Evolutionary conservation across 495 filamentous ascomycete species (phyloP).

Genomic region (Amniculicola lignicola): DNA sequence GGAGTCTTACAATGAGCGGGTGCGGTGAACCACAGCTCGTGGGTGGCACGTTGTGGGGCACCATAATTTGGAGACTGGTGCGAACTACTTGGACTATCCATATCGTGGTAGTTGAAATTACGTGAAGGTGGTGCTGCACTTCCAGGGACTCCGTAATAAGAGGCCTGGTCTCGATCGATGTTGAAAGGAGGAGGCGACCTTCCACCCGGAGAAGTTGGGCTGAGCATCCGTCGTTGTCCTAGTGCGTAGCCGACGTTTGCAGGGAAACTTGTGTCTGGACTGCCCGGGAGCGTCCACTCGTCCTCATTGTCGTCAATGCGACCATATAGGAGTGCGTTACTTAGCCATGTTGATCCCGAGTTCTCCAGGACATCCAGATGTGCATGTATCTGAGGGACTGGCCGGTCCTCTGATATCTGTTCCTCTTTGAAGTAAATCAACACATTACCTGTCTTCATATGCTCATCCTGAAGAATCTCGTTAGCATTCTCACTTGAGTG

Average conservation of each 20-base stretch:
- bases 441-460: slow-evolving; percentile 35
- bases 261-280: slow-evolving; percentile 12
- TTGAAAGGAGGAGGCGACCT: slow-evolving; percentile 19
- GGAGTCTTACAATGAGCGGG: slow-evolving; percentile 25
- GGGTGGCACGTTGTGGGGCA: slow-evolving; percentile 12
- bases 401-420: slow-evolving; percentile 26
- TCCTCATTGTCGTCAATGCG: slow-evolving; percentile 31
- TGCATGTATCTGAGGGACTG: slow-evolving; percentile 29
- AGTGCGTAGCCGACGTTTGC: background rate
- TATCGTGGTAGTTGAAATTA: background rate
- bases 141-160: slow-evolving; percentile 21
- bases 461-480: slow-evolving; percentile 26
- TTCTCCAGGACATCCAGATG: slow-evolving; percentile 30
- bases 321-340: slow-evolving; percentile 29
- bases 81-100: background rate
- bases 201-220: slow-evolving; percentile 12
- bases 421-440: slow-evolving; percentile 38
- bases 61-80: slow-evolving; percentile 7
- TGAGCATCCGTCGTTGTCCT: slow-evolving; percentile 21
- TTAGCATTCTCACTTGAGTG: background rate
- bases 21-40: slow-evolving; percentile 38
- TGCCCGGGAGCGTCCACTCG: slow-evolving; percentile 27
- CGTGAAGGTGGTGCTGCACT: slow-evolving; percentile 2
- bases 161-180: slow-evolving; percentile 6
- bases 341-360: slow-evolving; percentile 33